Base-by-base conservation (phyloP, 2,329 filamentous ascomycete species). In the Fusarium equiseti region DNA sequence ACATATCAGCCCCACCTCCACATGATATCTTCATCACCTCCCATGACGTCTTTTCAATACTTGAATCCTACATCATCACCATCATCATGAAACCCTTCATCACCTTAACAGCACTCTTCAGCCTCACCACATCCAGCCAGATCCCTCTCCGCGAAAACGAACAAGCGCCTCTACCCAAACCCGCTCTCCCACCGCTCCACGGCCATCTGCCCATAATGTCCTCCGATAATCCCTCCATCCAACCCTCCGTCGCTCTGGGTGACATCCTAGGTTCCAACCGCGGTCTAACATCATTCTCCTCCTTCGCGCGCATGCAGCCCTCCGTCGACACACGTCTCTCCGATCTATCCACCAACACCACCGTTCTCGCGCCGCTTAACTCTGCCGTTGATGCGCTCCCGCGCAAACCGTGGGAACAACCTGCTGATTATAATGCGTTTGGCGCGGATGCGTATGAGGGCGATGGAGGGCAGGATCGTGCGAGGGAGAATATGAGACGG, bases 291-390 rank as follows among this genome's bases (percentile, higher is more conserved):
- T 90, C 95, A 73, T 98, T 98, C 81, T 92, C 93, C 31, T 90
- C 90, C 44, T 89, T 97, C 76, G 91, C 91, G 8, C 89, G 94
- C 63, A 91, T 95, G 77, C 89, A 95, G 74, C 87, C 90, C 49
- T 81, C 86, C n/a, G 86, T 95, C 22, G 87, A 89, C 12, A 81
- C 83, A 24, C 91, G 92, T 1, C 87, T 98, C 16, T 88, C 92
- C 73, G 87, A 93, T 77, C 80, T 85, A 1, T 77, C 82, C 1
- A 81, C 86, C 62, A 95, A 95, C 78, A 92, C 92, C 18, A 98
- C 94, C 4, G 90, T 98, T 26, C 88, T 98, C 5, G 95, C 95
- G 8, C 96, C 96, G 1, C 83, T 92, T 57, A 98, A 99, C 84
- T 89, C 88, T 20, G 94, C 91, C 5, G 89, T 99, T 76, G 91